Base-by-base conservation (phyloP, 2,329 filamentous ascomycete genomes). In the Calonectria pteridis region DNA sequence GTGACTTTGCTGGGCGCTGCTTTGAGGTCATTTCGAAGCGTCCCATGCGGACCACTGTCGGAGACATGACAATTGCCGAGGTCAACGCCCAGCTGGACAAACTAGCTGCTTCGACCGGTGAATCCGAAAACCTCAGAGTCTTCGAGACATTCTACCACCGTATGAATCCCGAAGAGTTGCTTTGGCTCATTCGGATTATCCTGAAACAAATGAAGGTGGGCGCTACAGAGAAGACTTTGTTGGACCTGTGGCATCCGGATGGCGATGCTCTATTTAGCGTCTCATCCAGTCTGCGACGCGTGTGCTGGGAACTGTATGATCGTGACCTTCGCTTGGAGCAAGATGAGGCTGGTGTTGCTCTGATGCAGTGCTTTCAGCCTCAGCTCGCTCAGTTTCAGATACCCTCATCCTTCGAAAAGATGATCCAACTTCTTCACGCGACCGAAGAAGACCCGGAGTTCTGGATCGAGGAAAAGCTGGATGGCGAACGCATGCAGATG, bases 381-480 rank as follows among this genome's bases (percentile, higher is more conserved):
- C 97, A 98, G 83, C 89, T 99, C 43, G 97, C 97, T 6, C 94
- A 97, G 76, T 98, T 98, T 76, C 95, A 98, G 83, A 94, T 94
- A 88, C 91, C 94, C 40, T 92, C 93, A 0, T 89, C 87, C 2
- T 95, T 98, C 78, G 91, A 95, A 69, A 94, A 92, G 81, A 95
- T 97, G 90, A 91, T 97, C 1, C 87, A 91, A 23, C 92, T 89
- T 69, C 84, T 93, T 84, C 90, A 91, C 2, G 88, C 90, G 0
- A 93, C 91, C 0, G 90, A 93, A 29, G 92, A 94, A 0, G 93
- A 97, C 67, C 87, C 89, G 0, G 91, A 94, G 11, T 99, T 97
- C 81, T 98, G 96, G 95, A 97, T 98, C 62, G 97, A 99, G 83
- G 97, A 99, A 85, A 99, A 99, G 84, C 88, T 99, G 11, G 97